Percentiles rank a stretch among this genome's conserved stretches.
Conservation (phyloP, 176 grass and related monocot species). For the Alopecurus myosuroides region DNA sequence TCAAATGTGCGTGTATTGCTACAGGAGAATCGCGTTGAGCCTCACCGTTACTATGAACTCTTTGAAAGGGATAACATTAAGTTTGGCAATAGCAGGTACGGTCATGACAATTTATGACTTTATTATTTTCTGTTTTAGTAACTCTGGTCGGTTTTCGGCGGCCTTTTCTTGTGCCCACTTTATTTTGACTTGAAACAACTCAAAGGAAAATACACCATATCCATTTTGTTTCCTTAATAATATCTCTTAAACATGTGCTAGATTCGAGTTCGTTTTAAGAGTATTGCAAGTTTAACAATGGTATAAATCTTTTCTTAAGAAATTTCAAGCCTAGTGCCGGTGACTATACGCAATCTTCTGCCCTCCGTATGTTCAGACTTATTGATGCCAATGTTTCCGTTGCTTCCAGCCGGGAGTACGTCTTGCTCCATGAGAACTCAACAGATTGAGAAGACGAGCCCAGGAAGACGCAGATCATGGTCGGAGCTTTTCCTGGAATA, state of each 20-base stretch:
- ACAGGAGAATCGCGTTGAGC: slow-evolving; percentile 80
- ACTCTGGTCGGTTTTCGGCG: background rate
- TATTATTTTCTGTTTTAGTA: background rate
- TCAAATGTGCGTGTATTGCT: slow-evolving; percentile 6
- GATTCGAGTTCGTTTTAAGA: background rate
- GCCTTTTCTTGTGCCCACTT: background rate
- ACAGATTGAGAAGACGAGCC: slow-evolving; percentile 19
- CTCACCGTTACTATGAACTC: slow-evolving; percentile 88
- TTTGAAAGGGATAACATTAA: slow-evolving; percentile 94
- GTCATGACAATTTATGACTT: background rate
- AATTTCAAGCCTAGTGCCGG: background rate
- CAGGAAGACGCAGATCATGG: too few relatives aligned
- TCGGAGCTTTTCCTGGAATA: background rate
- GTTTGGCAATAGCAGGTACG: slow-evolving; percentile 97
- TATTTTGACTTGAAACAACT: background rate
- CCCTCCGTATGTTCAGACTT: background rate
- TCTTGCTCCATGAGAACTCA: slow-evolving; percentile 78
- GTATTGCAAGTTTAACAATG: background rate
- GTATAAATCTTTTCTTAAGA: background rate
- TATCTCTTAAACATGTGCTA: background rate
- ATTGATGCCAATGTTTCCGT: background rate
- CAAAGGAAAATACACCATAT: background rate
- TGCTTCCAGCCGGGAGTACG: slow-evolving; percentile 91
- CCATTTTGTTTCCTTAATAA: background rate
- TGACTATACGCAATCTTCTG: background rate